A percentile compares a stretch with the other conserved stretches of the same genome.
phyloP scores from a whole-genome alignment of 192 early-diverging fungal genomes.

The Piromyces sp. region DNA sequence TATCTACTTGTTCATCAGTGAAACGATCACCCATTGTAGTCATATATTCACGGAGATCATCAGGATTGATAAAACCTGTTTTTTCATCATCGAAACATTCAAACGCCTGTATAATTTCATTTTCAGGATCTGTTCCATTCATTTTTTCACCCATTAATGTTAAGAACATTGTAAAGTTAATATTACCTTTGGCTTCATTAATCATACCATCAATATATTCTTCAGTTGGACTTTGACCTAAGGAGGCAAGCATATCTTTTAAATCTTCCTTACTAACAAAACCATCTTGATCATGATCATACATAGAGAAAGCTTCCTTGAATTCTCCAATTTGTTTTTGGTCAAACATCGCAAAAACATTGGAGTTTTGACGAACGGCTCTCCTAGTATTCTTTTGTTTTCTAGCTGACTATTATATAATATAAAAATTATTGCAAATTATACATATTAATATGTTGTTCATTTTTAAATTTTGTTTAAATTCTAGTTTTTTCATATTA shows the following conservation, averaged over 20 bases:
- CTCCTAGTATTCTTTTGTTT: slow-evolving; percentile 67
- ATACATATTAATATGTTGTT: too few relatives aligned
- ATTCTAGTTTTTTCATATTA: too few relatives aligned
- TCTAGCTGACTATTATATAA: slow-evolving; percentile 15
- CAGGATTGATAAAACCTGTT: slow-evolving; percentile 61
- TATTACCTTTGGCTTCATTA: slow-evolving; percentile 63
- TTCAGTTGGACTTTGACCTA: slow-evolving; percentile 57
- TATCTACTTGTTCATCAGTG: slow-evolving; percentile 78
- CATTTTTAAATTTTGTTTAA: too few relatives aligned
- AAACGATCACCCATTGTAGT: slow-evolving; percentile 89
- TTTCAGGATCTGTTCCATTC: slow-evolving; percentile 76
- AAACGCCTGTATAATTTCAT: slow-evolving; percentile 80
- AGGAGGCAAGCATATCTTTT: slow-evolving; percentile 65
- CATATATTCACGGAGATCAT: slow-evolving; percentile 69
- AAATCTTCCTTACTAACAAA: slow-evolving; percentile 85
- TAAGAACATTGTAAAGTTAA: slow-evolving; percentile 96
- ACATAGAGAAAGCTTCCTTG: slow-evolving; percentile 90
- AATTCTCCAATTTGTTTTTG: slow-evolving; percentile 88
- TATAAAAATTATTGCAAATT: too few relatives aligned
- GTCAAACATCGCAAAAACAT: slow-evolving; percentile 96
- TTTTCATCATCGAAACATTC: slow-evolving; percentile 77
- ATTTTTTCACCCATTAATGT: slow-evolving; percentile 90
- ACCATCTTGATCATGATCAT: slow-evolving; percentile 84
- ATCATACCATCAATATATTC: slow-evolving; percentile 80
- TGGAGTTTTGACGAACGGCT: slow-evolving; percentile 82